Conservation (phyloP, 257 asterid genomes). For the Solanum corneliomulleri region DNA sequence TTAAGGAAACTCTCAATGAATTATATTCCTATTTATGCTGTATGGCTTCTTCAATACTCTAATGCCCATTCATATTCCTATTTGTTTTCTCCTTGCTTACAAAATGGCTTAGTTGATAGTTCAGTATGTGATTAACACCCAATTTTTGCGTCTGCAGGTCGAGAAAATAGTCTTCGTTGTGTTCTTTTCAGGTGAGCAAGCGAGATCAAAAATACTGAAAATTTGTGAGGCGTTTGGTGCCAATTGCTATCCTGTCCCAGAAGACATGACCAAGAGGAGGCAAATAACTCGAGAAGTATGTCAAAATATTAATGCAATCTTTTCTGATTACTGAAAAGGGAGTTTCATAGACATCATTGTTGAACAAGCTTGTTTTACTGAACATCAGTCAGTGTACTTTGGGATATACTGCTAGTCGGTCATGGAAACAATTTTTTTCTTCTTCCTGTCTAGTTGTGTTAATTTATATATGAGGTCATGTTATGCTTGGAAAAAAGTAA, state of each 20-base stretch:
- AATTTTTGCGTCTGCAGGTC: conserved; percentile 53
- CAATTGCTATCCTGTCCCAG: conserved; percentile 95
- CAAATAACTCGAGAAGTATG: conserved; percentile 87
- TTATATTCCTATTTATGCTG: neutral
- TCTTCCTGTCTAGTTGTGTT: neutral
- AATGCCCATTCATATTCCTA: neutral
- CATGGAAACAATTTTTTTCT: neutral
- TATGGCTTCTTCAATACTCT: neutral
- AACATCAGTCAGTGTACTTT: neutral
- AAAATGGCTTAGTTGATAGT: neutral
- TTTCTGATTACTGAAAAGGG: conserved; percentile 11
- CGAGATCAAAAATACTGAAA: conserved; percentile 76
- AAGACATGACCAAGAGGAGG: conserved; percentile 64
- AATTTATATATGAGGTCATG: neutral
- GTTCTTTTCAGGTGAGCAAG: conserved; percentile 99
- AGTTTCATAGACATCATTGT: neutral
- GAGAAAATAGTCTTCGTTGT: conserved; percentile 88
- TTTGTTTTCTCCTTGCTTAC: neutral
- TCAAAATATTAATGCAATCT: conserved; percentile 6
- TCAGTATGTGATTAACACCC: neutral
- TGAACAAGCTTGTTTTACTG: neutral
- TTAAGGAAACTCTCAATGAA: neutral
- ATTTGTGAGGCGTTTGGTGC: conserved; percentile 98
- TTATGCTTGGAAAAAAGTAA: neutral
- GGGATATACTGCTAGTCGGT: neutral